These are phyloP conservation scores for Biancaea sappan DNA, from an alignment of 306 rosid genomes.

Conservation along the genomic window DNA sequence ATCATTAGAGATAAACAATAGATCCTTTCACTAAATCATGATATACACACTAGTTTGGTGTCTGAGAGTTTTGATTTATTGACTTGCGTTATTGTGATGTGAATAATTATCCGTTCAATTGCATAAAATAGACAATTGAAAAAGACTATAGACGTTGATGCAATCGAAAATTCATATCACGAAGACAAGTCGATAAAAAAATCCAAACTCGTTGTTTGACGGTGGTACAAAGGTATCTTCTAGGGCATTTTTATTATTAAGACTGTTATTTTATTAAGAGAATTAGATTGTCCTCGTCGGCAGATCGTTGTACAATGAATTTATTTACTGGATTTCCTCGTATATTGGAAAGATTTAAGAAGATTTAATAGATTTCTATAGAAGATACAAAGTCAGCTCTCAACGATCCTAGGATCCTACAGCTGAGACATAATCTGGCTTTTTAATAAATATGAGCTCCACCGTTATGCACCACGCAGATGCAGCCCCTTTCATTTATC, in stretches of 20 bases:
- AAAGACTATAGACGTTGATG: no score
- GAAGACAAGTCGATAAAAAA: no score
- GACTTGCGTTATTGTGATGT: no score
- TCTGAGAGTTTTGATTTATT: no score
- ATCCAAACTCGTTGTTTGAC: no score
- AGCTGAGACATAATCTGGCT: slow-evolving; percentile 20
- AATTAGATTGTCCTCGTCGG: not conserved
- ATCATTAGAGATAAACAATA: no score
- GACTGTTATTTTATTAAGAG: not conserved
- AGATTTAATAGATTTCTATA: not conserved
- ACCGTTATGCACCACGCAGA: not conserved
- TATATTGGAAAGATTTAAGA: slow-evolving; percentile 1
- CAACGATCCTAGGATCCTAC: not conserved
- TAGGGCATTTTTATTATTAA: not conserved
- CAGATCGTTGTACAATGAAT: not conserved
- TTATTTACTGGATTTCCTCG: slow-evolving; percentile 5
- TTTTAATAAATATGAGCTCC: slow-evolving; percentile 20
- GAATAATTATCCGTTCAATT: no score
- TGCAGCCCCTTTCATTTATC: not conserved
- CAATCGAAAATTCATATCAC: no score
- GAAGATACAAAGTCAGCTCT: slow-evolving; percentile 30
- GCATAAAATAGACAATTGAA: no score
- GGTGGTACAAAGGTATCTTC: not conserved
- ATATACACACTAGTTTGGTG: no score
- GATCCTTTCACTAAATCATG: no score